Evolutionary conservation across 2,329 filamentous ascomycete genomes (phyloP).

Genomic region (Trichoderma koningiopsis): DNA sequence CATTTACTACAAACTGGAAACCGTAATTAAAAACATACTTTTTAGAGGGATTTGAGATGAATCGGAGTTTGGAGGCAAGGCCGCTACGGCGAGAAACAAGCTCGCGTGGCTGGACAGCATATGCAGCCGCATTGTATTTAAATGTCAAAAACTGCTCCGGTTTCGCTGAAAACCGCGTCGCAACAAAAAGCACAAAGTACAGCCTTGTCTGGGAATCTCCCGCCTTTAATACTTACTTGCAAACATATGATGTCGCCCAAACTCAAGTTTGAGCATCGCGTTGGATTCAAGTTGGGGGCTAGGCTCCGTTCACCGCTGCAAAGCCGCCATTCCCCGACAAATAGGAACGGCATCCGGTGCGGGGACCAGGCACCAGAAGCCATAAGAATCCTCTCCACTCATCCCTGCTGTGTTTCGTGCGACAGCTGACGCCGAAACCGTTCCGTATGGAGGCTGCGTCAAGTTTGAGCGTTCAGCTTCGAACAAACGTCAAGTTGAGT

Average conservation of each 20-base stretch:
- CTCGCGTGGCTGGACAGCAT: slow-evolving; percentile 3
- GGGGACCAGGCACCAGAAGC: slow-evolving; percentile 12
- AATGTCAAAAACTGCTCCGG: background rate
- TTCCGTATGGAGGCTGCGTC: background rate
- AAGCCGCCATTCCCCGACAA: slow-evolving; percentile 19
- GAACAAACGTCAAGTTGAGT: background rate
- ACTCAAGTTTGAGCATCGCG: slow-evolving; percentile 11
- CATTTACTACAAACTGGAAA: background rate
- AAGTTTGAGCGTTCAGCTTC: background rate
- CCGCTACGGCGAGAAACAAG: slow-evolving; percentile 1
- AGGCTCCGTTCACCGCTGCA: slow-evolving; percentile 18
- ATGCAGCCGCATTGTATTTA: slow-evolving; percentile 10
- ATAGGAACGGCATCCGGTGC: slow-evolving; percentile 23
- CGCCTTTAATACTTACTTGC: background rate
- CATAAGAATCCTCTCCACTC: slow-evolving; percentile 8
- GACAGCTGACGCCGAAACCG: background rate
- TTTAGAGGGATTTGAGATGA: background rate
- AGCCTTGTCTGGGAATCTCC: background rate
- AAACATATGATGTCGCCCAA: background rate
- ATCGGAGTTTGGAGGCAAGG: slow-evolving; percentile 1
- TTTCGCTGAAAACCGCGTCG: background rate
- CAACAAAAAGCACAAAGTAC: background rate
- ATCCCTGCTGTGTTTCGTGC: slow-evolving; percentile 1
- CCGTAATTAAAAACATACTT: background rate
- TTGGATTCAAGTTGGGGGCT: background rate